Evolutionary conservation across 2,329 filamentous ascomycete species (phyloP).

Genomic region (Aspergillus piperis): DNA sequence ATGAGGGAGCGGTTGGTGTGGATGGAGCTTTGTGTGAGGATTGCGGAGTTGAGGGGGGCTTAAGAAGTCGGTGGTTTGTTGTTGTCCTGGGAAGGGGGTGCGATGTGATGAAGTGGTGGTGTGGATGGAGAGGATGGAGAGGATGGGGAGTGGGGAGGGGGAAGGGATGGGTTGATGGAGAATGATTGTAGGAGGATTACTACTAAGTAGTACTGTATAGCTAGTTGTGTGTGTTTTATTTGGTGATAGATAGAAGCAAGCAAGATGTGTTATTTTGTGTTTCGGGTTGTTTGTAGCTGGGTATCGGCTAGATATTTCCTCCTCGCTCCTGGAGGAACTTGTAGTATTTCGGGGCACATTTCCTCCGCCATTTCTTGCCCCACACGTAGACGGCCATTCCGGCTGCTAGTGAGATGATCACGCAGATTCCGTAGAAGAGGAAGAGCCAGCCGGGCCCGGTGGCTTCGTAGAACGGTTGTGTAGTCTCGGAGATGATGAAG

Average conservation of each 20-base stretch:
- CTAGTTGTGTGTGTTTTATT: neutral
- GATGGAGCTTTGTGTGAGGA: neutral
- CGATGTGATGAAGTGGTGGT: neutral
- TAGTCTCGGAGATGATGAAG: conserved; percentile 5
- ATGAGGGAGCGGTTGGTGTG: neutral
- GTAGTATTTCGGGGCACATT: neutral
- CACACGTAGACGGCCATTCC: neutral
- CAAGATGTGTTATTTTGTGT: neutral
- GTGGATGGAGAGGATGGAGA: neutral
- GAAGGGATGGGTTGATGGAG: neutral
- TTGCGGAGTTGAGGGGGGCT: neutral
- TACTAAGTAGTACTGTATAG: too few species aligned
- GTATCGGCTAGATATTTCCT: neutral
- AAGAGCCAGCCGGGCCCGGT: neutral
- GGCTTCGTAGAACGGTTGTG: conserved; percentile 1
- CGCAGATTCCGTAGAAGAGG: conserved; percentile 2
- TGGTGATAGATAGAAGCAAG: too few species aligned
- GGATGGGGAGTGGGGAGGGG: neutral
- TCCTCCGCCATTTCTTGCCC: conserved; percentile 4
- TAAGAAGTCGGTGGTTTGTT: neutral
- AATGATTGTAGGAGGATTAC: neutral
- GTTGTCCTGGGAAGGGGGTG: neutral
- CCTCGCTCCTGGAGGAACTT: conserved; percentile 3
- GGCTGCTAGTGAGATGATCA: neutral
- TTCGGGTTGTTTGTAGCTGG: neutral